Base-by-base conservation (phyloP, 2,329 filamentous ascomycete species). In the Trichoderma sp. region DNA sequence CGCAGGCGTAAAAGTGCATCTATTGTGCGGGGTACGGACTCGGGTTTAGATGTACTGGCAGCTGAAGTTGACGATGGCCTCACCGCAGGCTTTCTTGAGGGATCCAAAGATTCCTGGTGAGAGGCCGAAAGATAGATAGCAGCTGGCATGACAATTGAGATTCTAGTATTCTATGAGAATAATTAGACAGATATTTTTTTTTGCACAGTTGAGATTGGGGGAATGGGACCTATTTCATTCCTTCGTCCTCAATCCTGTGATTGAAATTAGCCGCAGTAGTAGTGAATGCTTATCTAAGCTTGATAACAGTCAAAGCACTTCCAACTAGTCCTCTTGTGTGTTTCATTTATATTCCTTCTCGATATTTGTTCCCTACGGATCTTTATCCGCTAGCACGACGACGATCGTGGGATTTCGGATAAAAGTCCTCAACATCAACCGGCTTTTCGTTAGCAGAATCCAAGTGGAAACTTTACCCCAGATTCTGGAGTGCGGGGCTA, bases 391-490 rank as follows among this genome's bases (percentile, higher is more conserved):
- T 5, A 11, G 10, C 24, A 24, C 27, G 35, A 56, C 11, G 33
- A 65, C 40, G 49, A 31, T 64, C 35, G 10, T 56, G 2, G n/a
- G 24, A 21, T n/a, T 65, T 4, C 62, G 62, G 62, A 65, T 33
- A 56, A 64, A 43, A 24, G 19, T 65, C 62, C 62, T 33, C 19
- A 21, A 31, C 24, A 13, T 33, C 35, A 19, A 31, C 35, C 33
- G 19, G 52, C 27, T 10, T 24, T 40, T 55, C 31, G 27, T 40
- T 43, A 65, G 49, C 49, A 29, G 1, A 31, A 31, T 31, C 33
- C 55, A 19, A 43, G 62, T 65, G 52, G 62, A 65, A 65, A 65
- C 62, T 65, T 49, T 65, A 65, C 61, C 47, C 61, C 61, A 55
- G 61, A 64, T 55, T 10, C 29, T 21, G 11, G 27, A 40, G 33